phyloP scores from a whole-genome alignment of 768 basidiomycete genomes.

The Tricholoma sp. region DNA sequence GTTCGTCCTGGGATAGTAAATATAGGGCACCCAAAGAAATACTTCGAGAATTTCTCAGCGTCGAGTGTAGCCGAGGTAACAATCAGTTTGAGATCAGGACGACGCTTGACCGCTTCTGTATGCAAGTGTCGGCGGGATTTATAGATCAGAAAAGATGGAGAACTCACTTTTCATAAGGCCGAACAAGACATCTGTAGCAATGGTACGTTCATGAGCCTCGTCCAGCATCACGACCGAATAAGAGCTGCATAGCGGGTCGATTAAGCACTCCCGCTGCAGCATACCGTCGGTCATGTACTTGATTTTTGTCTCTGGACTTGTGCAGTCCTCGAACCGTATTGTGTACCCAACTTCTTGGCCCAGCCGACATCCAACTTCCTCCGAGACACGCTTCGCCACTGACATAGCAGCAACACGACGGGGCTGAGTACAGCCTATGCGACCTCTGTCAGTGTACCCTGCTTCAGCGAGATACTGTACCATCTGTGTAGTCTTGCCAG shows the following conservation, averaged over 20 bases:
- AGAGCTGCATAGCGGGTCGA: conserved; percentile 88
- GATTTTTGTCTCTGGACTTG: conserved; percentile 96
- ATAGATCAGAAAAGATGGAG: background rate
- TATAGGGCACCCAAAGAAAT: conserved; percentile 98
- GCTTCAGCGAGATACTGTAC: conserved; percentile 95
- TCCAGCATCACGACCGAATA: conserved; percentile 98
- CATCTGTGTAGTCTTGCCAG: conserved; percentile 99
- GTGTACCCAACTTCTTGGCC: conserved; percentile 98
- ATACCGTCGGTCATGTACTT: conserved; percentile 99
- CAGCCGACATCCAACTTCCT: conserved; percentile 96
- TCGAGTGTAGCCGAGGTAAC: conserved; percentile 99
- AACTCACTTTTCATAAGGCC: conserved; percentile 85
- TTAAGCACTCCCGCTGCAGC: conserved; percentile 93
- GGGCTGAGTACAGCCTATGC: conserved; percentile 97
- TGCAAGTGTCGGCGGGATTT: conserved; percentile 12
- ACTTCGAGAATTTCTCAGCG: conserved; percentile 98
- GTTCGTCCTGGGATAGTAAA: conserved; percentile 99
- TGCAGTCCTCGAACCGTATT: conserved; percentile 99
- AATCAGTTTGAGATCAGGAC: conserved; percentile 95
- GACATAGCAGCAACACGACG: conserved; percentile 99
- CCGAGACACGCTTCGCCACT: conserved; percentile 96
- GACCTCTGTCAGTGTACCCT: conserved; percentile 85
- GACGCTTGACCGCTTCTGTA: conserved; percentile 88
- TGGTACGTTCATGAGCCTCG: conserved; percentile 97
- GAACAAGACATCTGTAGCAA: conserved; percentile 97